Evolutionary conservation across 805 yeast genomes (phyloP).

Genomic region (Saccharomycopsis guyanensis): DNA sequence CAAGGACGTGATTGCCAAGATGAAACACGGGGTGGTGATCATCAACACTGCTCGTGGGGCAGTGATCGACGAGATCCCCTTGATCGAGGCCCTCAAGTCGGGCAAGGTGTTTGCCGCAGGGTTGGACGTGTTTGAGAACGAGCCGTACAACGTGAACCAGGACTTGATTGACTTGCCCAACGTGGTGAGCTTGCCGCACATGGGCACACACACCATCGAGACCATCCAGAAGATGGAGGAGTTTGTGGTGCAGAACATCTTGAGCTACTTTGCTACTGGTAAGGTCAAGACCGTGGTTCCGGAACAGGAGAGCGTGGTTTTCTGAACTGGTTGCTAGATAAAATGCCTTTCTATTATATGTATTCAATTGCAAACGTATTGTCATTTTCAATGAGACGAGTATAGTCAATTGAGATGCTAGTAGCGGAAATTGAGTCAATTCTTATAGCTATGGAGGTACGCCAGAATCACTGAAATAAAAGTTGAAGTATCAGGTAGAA

Average conservation of each 20-base stretch:
- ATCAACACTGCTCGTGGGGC: constrained; percentile 84
- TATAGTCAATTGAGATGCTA: neutral
- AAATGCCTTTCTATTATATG: constrained; percentile 14
- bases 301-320: constrained; percentile 42
- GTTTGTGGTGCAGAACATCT: constrained; percentile 63
- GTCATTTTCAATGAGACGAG: too few species aligned
- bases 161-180: constrained; percentile 58
- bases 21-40: constrained; percentile 72
- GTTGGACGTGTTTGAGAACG: constrained; percentile 68
- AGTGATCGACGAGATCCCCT: constrained; percentile 58
- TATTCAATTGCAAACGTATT: neutral
- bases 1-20: constrained; percentile 48
- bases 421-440: too few species aligned
- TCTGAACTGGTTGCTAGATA: constrained; percentile 21
- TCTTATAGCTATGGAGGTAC: too few species aligned
- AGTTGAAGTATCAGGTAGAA: too few species aligned
- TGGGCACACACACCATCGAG: constrained; percentile 77
- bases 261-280: constrained; percentile 51
- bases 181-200: constrained; percentile 76
- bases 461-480: too few species aligned
- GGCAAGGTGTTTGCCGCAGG: constrained; percentile 68
- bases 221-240: constrained; percentile 77
- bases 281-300: constrained; percentile 74
- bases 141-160: constrained; percentile 55
- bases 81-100: constrained; percentile 45